Evolutionary conservation across 73 alveolate genomes (phyloP).

Genomic region (Paraurostyla sp.): DNA sequence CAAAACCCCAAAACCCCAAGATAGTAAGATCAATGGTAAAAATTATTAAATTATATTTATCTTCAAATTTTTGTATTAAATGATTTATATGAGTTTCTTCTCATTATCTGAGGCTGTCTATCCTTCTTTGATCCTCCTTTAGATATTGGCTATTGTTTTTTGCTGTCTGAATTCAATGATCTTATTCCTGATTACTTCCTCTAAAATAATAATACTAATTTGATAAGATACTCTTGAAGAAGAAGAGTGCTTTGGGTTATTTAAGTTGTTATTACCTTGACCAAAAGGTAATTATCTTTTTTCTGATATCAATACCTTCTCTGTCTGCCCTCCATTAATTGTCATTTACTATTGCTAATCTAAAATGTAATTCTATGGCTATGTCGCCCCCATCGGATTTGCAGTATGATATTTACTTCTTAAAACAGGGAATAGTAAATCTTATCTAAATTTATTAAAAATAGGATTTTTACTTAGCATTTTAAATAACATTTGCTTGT

Average conservation of each 20-base stretch:
- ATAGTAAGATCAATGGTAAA: neutral
- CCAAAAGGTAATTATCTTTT: neutral
- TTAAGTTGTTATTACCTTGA: neutral
- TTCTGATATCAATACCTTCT: slow-evolving; percentile 28
- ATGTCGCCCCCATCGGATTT: neutral
- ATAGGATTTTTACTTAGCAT: neutral
- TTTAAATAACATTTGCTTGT: neutral
- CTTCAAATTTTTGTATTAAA: neutral
- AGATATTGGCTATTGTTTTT: no score
- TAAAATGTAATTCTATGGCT: neutral
- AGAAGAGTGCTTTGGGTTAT: slow-evolving; percentile 2
- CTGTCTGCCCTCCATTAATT: neutral
- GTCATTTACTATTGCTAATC: neutral
- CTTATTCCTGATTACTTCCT: slow-evolving; percentile 22
- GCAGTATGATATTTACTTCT: slow-evolving; percentile 40
- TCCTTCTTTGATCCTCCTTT: neutral
- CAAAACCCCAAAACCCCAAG: slow-evolving; percentile 12
- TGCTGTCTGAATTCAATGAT: slow-evolving; percentile 2
- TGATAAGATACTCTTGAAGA: neutral
- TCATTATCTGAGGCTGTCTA: neutral
- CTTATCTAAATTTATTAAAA: neutral
- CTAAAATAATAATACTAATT: neutral
- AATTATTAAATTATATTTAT: neutral
- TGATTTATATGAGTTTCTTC: slow-evolving; percentile 47
- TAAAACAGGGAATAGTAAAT: slow-evolving; percentile 1